Base-by-base conservation (phyloP, 2,329 filamentous ascomycete species). In the Alternaria ventricosa region DNA sequence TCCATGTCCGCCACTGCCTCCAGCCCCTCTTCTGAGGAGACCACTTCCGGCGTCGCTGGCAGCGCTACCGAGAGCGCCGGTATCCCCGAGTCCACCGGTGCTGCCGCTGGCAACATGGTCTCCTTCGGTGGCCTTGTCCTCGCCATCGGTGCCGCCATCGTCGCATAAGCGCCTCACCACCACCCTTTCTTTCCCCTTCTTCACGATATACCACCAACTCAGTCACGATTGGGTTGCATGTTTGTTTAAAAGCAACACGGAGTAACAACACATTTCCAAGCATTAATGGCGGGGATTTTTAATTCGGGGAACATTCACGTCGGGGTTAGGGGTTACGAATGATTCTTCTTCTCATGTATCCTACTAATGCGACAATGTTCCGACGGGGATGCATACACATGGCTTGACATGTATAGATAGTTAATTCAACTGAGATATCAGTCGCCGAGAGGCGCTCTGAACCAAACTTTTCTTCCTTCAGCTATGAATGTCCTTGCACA, bases 71-170 rank as follows among this genome's bases (percentile, higher is more conserved):
- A 58, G 18, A 61, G 54, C 59, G 51, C 60, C 10, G 46, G 55
- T 3, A 30, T 64, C 41, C 67, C 74, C 9, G 54, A 68, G 61
- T 55, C 64, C 11, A 69, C 66, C 12, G 74, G 72, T 63, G 76
- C 69, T 15, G 76, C 76, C 36, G 44, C 64, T 8, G 63, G 57
- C 69, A 76, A 71, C 70, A 62, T 74, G 55, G 68, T 70, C 69
- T 76, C 75, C 33, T 64, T 78, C 66, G 75, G 75, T 44, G 71
- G 69, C 23, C 60, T 78, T 23, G 70, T 69, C 57, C 27, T 76
- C 54, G 75, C 75, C 60, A 59, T 73, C 44, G 70, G 67, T 61
- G 76, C 72, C 57, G 68, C 73, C 53, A 54, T 76, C 66, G 64
- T 79, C 58, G 75, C 72, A 64, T 78, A 74, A 68, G 62, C 67